Evolutionary conservation across 1,284 basidiomycete species (phyloP).

Genomic region (Microbotryomycetes sp.): DNA sequence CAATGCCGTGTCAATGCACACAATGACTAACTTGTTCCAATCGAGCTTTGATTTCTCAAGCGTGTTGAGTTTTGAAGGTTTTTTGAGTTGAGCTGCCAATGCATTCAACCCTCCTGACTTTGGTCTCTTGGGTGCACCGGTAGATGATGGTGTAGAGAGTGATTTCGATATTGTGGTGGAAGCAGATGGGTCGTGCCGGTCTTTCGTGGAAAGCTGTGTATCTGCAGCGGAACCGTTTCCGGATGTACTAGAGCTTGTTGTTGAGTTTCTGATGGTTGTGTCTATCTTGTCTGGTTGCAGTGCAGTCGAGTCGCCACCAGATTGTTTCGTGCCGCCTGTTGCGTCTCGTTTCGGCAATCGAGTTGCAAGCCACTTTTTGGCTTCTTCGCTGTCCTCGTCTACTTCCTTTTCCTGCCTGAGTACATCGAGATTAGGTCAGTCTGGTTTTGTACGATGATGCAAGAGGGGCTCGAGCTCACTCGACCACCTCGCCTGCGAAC

Average conservation of each 20-base stretch:
- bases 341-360: too few species aligned
- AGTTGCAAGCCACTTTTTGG: slow-evolving; percentile 63
- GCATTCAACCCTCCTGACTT: slow-evolving; percentile 53
- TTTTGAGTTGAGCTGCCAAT: slow-evolving; percentile 51
- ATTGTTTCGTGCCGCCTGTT: too few species aligned
- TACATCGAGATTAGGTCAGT: background rate
- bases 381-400: slow-evolving; percentile 60
- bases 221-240: too few species aligned
- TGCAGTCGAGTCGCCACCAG: slow-evolving; percentile 66
- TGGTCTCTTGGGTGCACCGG: slow-evolving; percentile 13
- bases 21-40: slow-evolving; percentile 53
- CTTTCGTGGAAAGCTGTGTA: too few species aligned
- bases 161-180: background rate
- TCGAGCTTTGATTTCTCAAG: slow-evolving; percentile 76
- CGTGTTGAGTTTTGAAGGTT: slow-evolving; percentile 67
- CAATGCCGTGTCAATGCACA: background rate
- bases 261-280: background rate
- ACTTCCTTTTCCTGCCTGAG: slow-evolving; percentile 64
- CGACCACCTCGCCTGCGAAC: slow-evolving; percentile 65
- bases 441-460: background rate
- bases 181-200: background rate
- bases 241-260: background rate
- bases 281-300: slow-evolving; percentile 13
- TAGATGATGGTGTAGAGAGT: background rate
- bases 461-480: slow-evolving; percentile 48